A percentile compares a stretch with the other conserved stretches of the same genome.
Evolutionary conservation across 768 basidiomycete species (phyloP).

Genomic region (Suillus paluster): DNA sequence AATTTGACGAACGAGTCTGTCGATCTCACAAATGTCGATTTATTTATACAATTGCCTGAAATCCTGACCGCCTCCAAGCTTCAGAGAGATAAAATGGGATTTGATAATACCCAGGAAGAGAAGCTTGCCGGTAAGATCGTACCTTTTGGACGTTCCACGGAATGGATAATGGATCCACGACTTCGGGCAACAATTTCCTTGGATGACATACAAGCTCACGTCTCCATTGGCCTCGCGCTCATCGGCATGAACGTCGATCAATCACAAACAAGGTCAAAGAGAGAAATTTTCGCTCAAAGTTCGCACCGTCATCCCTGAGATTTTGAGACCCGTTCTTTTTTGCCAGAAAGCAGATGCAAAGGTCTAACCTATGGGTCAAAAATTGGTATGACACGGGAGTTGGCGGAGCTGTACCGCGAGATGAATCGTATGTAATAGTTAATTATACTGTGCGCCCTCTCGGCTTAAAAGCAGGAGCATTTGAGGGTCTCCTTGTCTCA

Average conservation of each 20-base stretch:
- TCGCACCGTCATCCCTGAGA: constrained; percentile 10
- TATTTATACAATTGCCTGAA: background rate
- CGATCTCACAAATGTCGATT: constrained; percentile 6
- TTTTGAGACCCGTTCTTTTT: constrained; percentile 12
- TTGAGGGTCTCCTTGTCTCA: background rate
- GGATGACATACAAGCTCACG: background rate
- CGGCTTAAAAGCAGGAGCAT: constrained; percentile 14
- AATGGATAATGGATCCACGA: background rate
- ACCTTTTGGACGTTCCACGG: constrained; percentile 14
- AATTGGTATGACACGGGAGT: constrained; percentile 15
- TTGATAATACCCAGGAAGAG: constrained; percentile 7
- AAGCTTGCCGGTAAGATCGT: constrained; percentile 12
- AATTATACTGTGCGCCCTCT: constrained; percentile 13
- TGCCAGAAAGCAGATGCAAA: constrained; percentile 12
- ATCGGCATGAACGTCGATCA: constrained; percentile 15
- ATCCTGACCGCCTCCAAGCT: background rate
- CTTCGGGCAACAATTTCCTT: constrained; percentile 9
- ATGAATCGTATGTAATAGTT: constrained; percentile 21
- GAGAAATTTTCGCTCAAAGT: constrained; percentile 8
- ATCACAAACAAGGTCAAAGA: constrained; percentile 8
- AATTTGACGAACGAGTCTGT: background rate
- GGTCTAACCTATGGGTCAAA: constrained; percentile 11
- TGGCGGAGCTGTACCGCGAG: constrained; percentile 14
- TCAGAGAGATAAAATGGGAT: background rate
- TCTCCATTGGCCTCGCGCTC: constrained; percentile 13